Percentiles rank a stretch among this genome's conserved stretches.
These are phyloP conservation scores for Castanea sativa DNA, from an alignment of 306 rosid species.

Conservation along the genomic window DNA sequence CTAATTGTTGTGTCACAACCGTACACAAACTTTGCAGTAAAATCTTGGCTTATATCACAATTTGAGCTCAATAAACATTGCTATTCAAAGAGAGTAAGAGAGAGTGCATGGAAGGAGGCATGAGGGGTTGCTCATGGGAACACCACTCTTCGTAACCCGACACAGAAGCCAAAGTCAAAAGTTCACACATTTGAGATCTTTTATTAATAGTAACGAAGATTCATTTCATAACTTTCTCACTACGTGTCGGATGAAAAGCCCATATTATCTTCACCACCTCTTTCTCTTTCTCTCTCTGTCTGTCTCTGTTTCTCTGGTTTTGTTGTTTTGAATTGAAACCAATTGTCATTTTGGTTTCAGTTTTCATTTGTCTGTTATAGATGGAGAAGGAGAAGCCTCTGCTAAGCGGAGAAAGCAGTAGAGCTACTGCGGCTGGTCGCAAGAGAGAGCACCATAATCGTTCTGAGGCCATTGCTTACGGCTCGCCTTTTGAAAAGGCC, in stretches of 20 bases:
- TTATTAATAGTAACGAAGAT: background rate
- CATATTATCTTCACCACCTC: background rate
- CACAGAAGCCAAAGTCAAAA: background rate
- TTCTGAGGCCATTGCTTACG: constrained; percentile 67
- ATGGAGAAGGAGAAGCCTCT: constrained; percentile 73
- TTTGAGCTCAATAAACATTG: background rate
- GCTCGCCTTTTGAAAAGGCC: constrained; percentile 70
- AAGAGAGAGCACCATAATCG: constrained; percentile 25
- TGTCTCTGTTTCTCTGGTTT: background rate
- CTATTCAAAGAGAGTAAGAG: too few relatives aligned
- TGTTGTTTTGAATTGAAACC: background rate
- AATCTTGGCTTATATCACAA: too few relatives aligned
- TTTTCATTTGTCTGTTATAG: background rate
- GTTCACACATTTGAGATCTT: background rate
- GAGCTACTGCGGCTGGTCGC: background rate
- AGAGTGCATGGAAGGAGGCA: background rate
- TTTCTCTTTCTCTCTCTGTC: background rate
- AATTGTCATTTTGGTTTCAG: background rate
- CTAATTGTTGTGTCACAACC: too few relatives aligned
- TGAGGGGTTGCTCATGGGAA: background rate
- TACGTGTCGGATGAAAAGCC: background rate
- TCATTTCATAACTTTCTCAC: background rate
- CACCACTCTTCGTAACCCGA: too few relatives aligned
- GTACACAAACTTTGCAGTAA: too few relatives aligned
- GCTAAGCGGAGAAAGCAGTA: constrained; percentile 60